phyloP scores from a whole-genome alignment of 768 basidiomycete genomes.

The Leccinum truebloodii region DNA sequence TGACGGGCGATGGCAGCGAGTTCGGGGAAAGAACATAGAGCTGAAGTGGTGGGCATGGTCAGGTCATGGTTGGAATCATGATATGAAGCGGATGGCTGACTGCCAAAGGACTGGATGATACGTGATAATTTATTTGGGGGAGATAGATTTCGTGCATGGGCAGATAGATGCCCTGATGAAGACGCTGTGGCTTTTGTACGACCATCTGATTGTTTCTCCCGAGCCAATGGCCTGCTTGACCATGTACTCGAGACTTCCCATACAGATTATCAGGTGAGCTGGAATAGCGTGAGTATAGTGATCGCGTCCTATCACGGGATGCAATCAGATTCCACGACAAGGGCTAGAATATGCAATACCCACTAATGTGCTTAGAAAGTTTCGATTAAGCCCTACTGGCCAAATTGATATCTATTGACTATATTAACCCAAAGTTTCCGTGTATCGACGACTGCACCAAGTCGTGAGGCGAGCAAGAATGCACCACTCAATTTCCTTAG shows the following conservation, averaged over 20 bases:
- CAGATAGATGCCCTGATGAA: not conserved
- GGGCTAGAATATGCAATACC: not conserved
- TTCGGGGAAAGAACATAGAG: conserved; percentile 14
- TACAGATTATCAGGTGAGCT: not conserved
- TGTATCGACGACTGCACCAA: conserved; percentile 76
- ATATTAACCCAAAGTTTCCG: conserved; percentile 74
- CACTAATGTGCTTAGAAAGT: not conserved
- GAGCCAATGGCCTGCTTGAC: not conserved
- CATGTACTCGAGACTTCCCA: not conserved
- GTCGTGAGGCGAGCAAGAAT: conserved; percentile 74
- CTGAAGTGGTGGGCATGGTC: not conserved
- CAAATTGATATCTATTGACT: conserved; percentile 34
- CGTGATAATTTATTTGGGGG: not conserved
- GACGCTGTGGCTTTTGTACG: not conserved
- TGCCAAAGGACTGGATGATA: not conserved
- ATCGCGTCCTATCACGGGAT: not conserved
- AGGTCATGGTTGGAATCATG: not conserved
- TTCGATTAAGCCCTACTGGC: not conserved
- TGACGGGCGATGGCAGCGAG: conserved; percentile 14
- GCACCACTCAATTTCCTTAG: conserved; percentile 77
- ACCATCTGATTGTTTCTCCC: not conserved
- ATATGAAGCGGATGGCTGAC: not conserved
- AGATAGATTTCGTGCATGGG: not conserved
- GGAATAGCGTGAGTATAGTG: not conserved
- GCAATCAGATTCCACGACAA: not conserved